Evolutionary conservation across 2,329 filamentous ascomycete genomes (phyloP).

Genomic region (Huntiella abstrusa): DNA sequence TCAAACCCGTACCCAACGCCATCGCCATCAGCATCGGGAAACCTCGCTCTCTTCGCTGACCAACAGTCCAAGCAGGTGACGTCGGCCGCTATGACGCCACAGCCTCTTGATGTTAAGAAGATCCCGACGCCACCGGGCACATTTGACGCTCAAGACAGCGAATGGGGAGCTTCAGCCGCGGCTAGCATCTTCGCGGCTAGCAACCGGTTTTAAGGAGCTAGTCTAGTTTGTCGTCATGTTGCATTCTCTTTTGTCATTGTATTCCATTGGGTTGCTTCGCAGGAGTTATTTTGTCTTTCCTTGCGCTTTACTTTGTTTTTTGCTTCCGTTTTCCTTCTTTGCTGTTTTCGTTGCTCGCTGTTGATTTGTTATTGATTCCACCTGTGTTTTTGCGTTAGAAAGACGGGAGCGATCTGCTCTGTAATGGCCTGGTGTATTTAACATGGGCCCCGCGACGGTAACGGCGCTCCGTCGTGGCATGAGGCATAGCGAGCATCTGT

Average conservation of each 20-base stretch:
- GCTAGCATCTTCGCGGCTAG: constrained; percentile 64
- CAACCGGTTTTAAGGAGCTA: constrained; percentile 32
- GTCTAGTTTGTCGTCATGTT: constrained; percentile 3
- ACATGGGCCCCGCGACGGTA: no score
- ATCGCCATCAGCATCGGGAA: constrained; percentile 66
- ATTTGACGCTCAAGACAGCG: constrained; percentile 47
- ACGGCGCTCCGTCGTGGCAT: not conserved
- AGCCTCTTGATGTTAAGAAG: constrained; percentile 57
- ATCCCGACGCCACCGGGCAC: constrained; percentile 69
- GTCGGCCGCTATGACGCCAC: constrained; percentile 35
- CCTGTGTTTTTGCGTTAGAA: not conserved
- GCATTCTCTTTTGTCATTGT: constrained; percentile 13
- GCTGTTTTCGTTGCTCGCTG: not conserved
- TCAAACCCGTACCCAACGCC: constrained; percentile 46
- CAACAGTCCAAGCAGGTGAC: constrained; percentile 25
- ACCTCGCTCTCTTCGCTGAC: constrained; percentile 55
- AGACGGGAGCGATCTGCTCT: not conserved
- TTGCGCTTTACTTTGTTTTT: constrained; percentile 10
- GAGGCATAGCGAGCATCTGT: constrained; percentile 4
- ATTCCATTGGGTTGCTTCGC: constrained; percentile 5
- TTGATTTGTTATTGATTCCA: not conserved
- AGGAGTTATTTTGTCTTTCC: constrained; percentile 12
- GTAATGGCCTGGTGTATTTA: no score
- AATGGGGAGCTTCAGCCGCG: constrained; percentile 72
- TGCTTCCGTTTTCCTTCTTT: not conserved